phyloP scores from a whole-genome alignment of 2,329 filamentous ascomycete species.

The Fusarium sp. region DNA sequence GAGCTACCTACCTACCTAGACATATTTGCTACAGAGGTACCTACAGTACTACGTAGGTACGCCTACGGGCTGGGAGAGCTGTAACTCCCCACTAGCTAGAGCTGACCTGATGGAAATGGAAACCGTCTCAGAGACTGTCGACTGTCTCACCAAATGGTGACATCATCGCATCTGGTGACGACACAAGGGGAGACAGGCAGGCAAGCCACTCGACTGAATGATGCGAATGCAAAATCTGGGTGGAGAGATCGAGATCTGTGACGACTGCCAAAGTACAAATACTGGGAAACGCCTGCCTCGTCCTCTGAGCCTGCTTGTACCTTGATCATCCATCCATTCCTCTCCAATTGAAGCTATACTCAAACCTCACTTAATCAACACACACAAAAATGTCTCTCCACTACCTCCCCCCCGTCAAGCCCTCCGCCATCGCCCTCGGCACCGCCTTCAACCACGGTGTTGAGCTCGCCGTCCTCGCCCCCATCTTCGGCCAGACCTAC shows the following conservation, averaged over 20 bases:
- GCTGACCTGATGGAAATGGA: constrained; percentile 3
- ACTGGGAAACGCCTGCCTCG: constrained; percentile 20
- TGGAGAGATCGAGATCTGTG: constrained; percentile 41
- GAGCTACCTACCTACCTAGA: no score
- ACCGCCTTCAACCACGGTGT: constrained; percentile 94
- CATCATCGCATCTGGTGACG: constrained; percentile 55
- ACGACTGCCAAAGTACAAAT: constrained; percentile 43
- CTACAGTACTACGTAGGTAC: no score
- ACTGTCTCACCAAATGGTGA: constrained; percentile 51
- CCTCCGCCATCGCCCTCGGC: constrained; percentile 95
- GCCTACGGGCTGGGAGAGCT: not conserved
- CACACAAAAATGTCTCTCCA: constrained; percentile 66
- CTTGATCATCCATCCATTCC: not conserved
- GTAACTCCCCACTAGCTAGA: no score
- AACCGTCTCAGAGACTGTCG: constrained; percentile 10
- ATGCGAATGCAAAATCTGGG: constrained; percentile 31
- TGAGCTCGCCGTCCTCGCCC: constrained; percentile 86
- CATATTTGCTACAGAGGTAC: no score
- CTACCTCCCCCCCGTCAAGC: constrained; percentile 84
- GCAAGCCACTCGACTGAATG: constrained; percentile 37
- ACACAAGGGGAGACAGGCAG: constrained; percentile 43
- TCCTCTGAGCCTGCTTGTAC: constrained; percentile 17
- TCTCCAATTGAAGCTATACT: constrained; percentile 31
- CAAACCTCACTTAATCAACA: constrained; percentile 1
- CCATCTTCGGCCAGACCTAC: constrained; percentile 94